phyloP scores from a whole-genome alignment of 257 asterid genomes.

The Lycium barbarum region DNA sequence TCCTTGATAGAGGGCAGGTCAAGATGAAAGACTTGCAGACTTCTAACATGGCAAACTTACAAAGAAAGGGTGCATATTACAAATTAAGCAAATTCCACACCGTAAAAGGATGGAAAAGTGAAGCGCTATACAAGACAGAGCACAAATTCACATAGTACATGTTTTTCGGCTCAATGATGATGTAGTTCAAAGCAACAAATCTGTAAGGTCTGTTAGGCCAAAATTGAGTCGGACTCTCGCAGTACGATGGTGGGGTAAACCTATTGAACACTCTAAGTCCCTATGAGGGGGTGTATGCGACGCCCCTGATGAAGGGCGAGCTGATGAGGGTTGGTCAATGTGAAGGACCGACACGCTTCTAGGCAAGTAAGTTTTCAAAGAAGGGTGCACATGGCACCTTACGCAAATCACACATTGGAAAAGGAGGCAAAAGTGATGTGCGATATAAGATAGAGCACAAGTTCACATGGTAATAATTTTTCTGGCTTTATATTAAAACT shows the following conservation, averaged over 20 bases:
- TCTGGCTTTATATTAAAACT: no score
- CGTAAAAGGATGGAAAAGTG: not conserved
- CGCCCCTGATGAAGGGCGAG: not conserved
- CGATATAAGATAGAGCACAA: no score
- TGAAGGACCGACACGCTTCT: not conserved
- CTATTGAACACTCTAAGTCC: not conserved
- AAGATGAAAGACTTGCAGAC: no score
- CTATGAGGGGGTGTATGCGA: not conserved
- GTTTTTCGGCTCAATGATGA: not conserved
- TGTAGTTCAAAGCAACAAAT: not conserved
- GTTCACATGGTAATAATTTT: no score
- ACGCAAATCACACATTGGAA: not conserved
- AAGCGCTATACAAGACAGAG: not conserved
- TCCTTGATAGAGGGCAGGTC: no score
- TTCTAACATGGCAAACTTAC: not conserved
- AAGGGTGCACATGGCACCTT: not conserved
- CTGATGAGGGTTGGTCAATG: not conserved
- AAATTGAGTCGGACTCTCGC: not conserved
- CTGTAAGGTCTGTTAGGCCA: not conserved
- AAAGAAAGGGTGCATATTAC: not conserved
- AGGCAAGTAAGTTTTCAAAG: not conserved
- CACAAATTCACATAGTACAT: not conserved
- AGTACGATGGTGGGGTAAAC: not conserved
- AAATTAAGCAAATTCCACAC: not conserved
- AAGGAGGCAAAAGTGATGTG: no score